These are phyloP conservation scores for Tulasnella sp. DNA, from an alignment of 768 basidiomycete species.

Conservation along the genomic window DNA sequence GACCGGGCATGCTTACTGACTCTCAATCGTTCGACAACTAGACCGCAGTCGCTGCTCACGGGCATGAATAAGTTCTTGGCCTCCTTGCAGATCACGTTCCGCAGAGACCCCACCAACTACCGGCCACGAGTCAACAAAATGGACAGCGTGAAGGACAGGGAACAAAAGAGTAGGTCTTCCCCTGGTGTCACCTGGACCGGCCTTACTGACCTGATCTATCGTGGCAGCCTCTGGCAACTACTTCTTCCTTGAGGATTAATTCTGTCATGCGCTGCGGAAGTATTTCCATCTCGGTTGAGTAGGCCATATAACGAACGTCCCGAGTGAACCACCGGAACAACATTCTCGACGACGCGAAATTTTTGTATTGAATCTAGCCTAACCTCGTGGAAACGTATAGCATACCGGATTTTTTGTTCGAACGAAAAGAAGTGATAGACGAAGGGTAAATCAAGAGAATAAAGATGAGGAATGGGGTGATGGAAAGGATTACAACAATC, in stretches of 20 bases:
- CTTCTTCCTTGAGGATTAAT: conserved; percentile 75
- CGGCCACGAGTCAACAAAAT: conserved; percentile 80
- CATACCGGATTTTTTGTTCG: background rate
- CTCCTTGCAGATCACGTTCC: conserved; percentile 93
- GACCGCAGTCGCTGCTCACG: conserved; percentile 85
- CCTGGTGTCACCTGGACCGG: background rate
- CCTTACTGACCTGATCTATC: background rate
- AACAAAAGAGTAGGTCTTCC: conserved; percentile 56
- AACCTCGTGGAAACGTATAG: background rate
- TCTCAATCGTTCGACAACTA: conserved; percentile 23
- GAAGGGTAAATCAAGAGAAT: background rate
- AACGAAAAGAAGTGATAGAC: background rate
- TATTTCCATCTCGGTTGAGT: background rate
- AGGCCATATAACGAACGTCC: too few relatives aligned
- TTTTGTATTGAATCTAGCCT: background rate
- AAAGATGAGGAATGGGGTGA: background rate
- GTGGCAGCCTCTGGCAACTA: conserved; percentile 64
- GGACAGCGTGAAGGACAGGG: conserved; percentile 75
- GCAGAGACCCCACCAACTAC: conserved; percentile 93
- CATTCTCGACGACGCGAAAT: too few relatives aligned
- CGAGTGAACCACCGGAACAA: too few relatives aligned
- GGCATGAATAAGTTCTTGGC: conserved; percentile 99
- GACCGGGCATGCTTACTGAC: background rate
- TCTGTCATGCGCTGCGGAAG: background rate
- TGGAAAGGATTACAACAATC: background rate